Base-by-base conservation (phyloP, 2,329 filamentous ascomycete genomes). In the Mycosphaerella sp. region DNA sequence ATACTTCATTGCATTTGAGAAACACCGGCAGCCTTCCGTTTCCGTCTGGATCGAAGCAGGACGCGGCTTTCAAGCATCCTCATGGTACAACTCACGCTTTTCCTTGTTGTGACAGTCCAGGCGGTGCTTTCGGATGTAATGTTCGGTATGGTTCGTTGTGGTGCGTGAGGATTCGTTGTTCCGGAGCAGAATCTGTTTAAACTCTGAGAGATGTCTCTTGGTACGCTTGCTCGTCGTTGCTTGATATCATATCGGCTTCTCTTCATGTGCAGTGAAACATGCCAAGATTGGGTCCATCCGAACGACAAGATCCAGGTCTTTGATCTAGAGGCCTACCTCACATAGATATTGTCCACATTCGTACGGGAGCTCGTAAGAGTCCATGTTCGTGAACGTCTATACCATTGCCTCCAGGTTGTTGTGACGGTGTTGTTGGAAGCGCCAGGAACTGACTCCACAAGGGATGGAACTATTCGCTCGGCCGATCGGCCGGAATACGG, bases 231-330 rank as follows among this genome's bases (percentile, higher is more conserved):
- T 41, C 40, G 36, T 51, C 49, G 26, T 43, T 21, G 8, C 12
- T 26, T 34, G 21, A 21, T 21, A 21, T 44, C 4, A 11, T 7
- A 6, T 51, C 40, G 23, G 42, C 44, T 45, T 36, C 41, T 6
- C n/a, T n/a, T 21, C 8, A 9, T 23, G 14, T 29, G 43, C 31
- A 31, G 17, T 41, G 14, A 45, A 45, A 40, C 26, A 31, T n/a
- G 48, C 48, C 48, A 44, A 51, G 48, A 51, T 51, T 9, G 29
- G 29, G 26, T 11, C 44, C 40, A n/a, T 44, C 36, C 4, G 29
- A 21, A 43, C 7, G 39, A 8, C 39, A 41, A 21, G 12, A 41
- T 8, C 12, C 39, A 21, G 12, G 2, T n/a, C 17, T 2, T 21
- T 4, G 7, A 11, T 8, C n/a, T 9, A n/a, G 7, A 14, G 9